Base-by-base conservation (phyloP, 148 eudicot species). In the Cornus controversa region DNA sequence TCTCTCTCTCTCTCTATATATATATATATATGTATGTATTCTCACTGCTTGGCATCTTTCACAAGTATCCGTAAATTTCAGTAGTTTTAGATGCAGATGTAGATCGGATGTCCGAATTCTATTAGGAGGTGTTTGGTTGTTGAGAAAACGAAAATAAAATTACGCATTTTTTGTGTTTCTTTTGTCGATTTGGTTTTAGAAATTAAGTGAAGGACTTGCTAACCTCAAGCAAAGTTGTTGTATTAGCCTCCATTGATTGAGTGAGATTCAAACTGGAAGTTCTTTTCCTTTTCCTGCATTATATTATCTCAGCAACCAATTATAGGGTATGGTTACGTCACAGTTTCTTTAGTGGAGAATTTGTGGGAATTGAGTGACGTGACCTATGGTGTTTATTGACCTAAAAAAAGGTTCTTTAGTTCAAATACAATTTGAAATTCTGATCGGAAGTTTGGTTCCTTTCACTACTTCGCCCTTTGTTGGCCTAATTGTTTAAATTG, bases 401-500 rank as follows among this genome's bases (percentile, higher is more conserved):
- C 64, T 60, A n/a, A 67, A 40, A 47, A 45, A 70, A 67, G 22
- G 28, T 50, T 69, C 67, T 78, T 78, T 42, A 62, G 8, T 63
- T 13, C 73, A 64, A 65, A 53, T 68, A 65, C 34, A n/a, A 25
- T 70, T 75, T 29, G 79, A 68, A 70, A n/a, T n/a, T n/a, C n/a
- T n/a, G n/a, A n/a, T n/a, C n/a, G n/a, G n/a, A n/a, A 67, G 54
- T 71, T 63, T 47, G 23, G 79, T 79, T 75, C 70, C 37, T 80
- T 74, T 62, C 75, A 22, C 82, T 64, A 40, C 82, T 75, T 80
- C 31, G 47, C 83, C 29, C 47, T 75, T 69, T 69, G 75, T 80
- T 75, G 64, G 23, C 8, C 64, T 60, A 60, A 60, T 60, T 60
- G 64, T 60, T 60, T 60, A 60, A 20, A 14, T 60, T 20, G 64